Base-by-base conservation (phyloP, 257 asterid genomes). In the Coffea eugenioides region DNA sequence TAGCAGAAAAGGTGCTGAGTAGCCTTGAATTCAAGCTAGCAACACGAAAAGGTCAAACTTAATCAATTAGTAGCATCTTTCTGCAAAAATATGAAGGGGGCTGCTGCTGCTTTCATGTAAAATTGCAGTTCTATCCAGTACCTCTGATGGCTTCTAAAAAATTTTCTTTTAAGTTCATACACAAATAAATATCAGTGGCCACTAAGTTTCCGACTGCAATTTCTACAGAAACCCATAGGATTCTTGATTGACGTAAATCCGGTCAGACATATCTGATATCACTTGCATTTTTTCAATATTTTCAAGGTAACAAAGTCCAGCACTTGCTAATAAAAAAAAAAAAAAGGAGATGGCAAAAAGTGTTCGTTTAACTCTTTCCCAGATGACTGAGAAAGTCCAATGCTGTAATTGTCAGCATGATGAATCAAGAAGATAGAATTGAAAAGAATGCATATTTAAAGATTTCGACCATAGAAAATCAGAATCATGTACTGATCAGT, bases 301-400 rank as follows among this genome's bases (percentile, higher is more conserved):
- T 70, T 71, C 56, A 14, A 71, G 45, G 41, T 25, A 45, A 46
- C 25, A 71, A 39, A 80, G 69, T 46, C 73, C 46, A 36, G 45
- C 14, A 34, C 61, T 51, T 23, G 52, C 71, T 43, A 13, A 36
- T 41, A 34, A 39, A 59, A 72, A 15, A 27, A 27, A 27, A 27
- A 27, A 27, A 69, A 74, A 36, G 21, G 23, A 66, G 34, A 49
- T 31, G 51, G 43, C 52, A 79, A 79, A 73, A 80, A 79, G 78
- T 54, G 73, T 52, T 71, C 49, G 20, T 72, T 79, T 72, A 68
- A n/a, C 54, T 39, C 36, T 80, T 48, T 51, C 74, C 79, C 62
- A 64, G 73, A 80, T 80, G 79, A 45, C 65, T 41, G 36, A 80
- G 62, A 36, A 11, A 59, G 8, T 46, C 20, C 46, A 18, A 43